phyloP scores from a whole-genome alignment of 1,284 basidiomycete species.

The Nidula niveotomentosa region DNA sequence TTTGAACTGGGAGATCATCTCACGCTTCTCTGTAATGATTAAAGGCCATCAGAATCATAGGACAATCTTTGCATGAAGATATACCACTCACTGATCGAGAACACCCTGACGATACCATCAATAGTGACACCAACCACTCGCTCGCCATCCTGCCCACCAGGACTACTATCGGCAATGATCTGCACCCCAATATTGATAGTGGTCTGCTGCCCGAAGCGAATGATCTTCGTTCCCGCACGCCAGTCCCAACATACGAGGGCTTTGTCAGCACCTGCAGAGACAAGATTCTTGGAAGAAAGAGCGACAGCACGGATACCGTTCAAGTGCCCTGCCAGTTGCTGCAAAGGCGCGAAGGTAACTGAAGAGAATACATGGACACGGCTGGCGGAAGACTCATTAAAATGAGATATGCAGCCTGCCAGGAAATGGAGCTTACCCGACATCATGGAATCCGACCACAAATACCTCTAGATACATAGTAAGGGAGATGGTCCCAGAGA shows the following conservation, averaged over 20 bases:
- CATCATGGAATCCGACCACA: slow-evolving; percentile 90
- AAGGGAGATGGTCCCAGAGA: no score
- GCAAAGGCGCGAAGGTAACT: slow-evolving; percentile 75
- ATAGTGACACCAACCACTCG: slow-evolving; percentile 88
- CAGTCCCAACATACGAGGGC: slow-evolving; percentile 93
- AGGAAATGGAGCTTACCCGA: slow-evolving; percentile 56
- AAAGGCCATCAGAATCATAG: no score
- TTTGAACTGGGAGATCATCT: slow-evolving; percentile 92
- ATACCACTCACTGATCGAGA: slow-evolving; percentile 72
- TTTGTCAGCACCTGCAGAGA: slow-evolving; percentile 80
- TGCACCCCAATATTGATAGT: slow-evolving; percentile 91
- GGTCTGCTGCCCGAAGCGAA: slow-evolving; percentile 90
- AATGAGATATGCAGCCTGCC: neutral
- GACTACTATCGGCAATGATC: slow-evolving; percentile 53
- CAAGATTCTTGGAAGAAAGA: slow-evolving; percentile 80
- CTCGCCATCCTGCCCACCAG: slow-evolving; percentile 62
- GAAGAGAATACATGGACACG: slow-evolving; percentile 83
- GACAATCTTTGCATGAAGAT: no score
- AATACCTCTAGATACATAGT: slow-evolving; percentile 65
- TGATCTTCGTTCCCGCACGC: slow-evolving; percentile 83
- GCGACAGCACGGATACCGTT: slow-evolving; percentile 88
- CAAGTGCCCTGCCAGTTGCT: slow-evolving; percentile 82
- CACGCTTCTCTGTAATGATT: slow-evolving; percentile 52
- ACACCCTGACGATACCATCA: slow-evolving; percentile 88
- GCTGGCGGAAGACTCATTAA: slow-evolving; percentile 30